phyloP scores from a whole-genome alignment of 163 green algal genomes.

The Chlorella variabilis region DNA sequence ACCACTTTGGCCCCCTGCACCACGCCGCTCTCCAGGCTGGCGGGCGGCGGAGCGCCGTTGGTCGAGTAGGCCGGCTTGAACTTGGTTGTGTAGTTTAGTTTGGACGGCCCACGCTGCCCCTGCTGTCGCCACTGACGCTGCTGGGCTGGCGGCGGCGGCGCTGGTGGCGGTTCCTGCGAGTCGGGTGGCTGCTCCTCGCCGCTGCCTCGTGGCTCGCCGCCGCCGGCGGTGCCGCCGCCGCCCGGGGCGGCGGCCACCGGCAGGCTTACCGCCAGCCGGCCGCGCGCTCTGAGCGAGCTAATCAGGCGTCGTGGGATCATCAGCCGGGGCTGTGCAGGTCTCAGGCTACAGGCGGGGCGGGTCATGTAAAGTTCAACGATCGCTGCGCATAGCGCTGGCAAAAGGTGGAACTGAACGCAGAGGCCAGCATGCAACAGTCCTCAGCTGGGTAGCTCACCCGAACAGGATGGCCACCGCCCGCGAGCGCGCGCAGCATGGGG shows the following conservation, averaged over 20 bases:
- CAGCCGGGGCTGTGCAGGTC: not conserved
- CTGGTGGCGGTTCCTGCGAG: not conserved
- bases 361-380: not conserved
- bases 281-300: not conserved
- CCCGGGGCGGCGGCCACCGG: not conserved
- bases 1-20: constrained; percentile 56
- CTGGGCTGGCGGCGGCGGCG: not conserved
- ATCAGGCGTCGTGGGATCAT: not conserved
- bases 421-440: no score
- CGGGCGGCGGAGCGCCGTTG: not conserved
- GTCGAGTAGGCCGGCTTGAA: constrained; percentile 27
- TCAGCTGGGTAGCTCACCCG: no score
- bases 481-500: no score
- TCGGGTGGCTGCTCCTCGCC: no score
- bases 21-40: constrained; percentile 47
- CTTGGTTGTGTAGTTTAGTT: not conserved
- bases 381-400: no score
- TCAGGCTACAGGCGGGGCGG: not conserved
- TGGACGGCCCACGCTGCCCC: not conserved
- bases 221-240: not conserved
- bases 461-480: no score
- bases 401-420: no score
- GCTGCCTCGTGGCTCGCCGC: not conserved
- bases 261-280: not conserved
- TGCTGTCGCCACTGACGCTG: constrained; percentile 3